Base-by-base conservation (phyloP, 352 stramenopile species). In the Phytophthora sansomeana region DNA sequence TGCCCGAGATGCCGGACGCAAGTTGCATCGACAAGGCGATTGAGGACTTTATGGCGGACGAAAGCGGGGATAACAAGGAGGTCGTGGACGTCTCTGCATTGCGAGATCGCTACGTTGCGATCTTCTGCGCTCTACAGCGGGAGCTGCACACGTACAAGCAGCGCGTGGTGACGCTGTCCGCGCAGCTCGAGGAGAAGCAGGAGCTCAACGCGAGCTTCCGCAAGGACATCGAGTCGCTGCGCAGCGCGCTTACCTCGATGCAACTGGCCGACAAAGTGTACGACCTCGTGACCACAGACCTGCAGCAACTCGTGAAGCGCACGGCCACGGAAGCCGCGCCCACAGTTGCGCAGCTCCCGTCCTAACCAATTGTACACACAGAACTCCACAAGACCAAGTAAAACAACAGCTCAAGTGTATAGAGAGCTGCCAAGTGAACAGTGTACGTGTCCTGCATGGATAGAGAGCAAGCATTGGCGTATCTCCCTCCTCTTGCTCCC, bases 71-170 rank as follows among this genome's bases (percentile, higher is more conserved):
- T 24, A 24, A 3, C 19, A 63, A 58, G 14, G 62, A 72, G 35
- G 58, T 51, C 38, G 30, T 64, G 10, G 69, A 85, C 13, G 49
- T 86, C 11, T 56, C 71, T 17, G 69, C 72, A 19, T 62, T 91
- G 58, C 73, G 75, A 26, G 57, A 75, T 17, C 80, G 80, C 50
- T 93, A 93, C 36, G 77, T 87, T 7, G 63, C 79, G 33, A 87
- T 93, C 69, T 89, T 93, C 53, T 85, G 80, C 30, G 80, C 76
- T 3, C 39, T 93, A 36, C 85, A 93, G 48, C 73, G 70, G 13
- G 80, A 89, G 56, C 57, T 93, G 58, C 67, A 77, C 46, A 77
- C 80, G 42, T 81, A 76, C 61, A 90, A 90, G 66, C 63, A 80
- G 11, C 80, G 82, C n/a, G 58, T 84, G 11, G 51, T 67, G 26